Conservation (phyloP, 345 rosid species). For the Syzygium aromaticum region DNA sequence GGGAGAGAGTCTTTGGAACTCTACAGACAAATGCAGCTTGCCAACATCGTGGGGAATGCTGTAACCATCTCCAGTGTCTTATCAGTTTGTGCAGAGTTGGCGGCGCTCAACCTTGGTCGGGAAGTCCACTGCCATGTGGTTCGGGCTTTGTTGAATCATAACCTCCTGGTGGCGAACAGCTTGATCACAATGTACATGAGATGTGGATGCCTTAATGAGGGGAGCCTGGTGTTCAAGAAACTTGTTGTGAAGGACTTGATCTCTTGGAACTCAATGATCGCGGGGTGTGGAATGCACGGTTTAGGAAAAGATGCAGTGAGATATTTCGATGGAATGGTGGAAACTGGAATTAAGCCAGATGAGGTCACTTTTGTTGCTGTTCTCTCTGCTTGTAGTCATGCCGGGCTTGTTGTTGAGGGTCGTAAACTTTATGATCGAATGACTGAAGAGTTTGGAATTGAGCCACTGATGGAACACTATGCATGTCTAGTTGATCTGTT, state of each 20-base stretch:
- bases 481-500: constrained; percentile 33
- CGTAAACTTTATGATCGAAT: constrained; percentile 16
- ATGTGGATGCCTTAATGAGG: constrained; percentile 57
- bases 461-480: constrained; percentile 34
- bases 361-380: constrained; percentile 29
- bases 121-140: constrained; percentile 59
- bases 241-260: constrained; percentile 45
- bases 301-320: constrained; percentile 26
- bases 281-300: constrained; percentile 69
- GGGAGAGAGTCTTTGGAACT: constrained; percentile 3
- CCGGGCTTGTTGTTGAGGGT: constrained; percentile 33
- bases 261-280: constrained; percentile 78
- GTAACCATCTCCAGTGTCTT: constrained; percentile 58
- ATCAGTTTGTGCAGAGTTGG: constrained; percentile 61
- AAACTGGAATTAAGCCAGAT: constrained; percentile 24
- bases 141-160: constrained; percentile 36
- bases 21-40: constrained; percentile 5
- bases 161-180: constrained; percentile 59
- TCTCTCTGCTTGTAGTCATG: constrained; percentile 43
- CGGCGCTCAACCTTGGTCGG: constrained; percentile 45
- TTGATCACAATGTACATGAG: constrained; percentile 73
- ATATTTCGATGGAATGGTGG: constrained; percentile 27
- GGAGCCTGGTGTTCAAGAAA: constrained; percentile 41
- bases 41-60: constrained; percentile 36
- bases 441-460: constrained; percentile 14